Base-by-base conservation (phyloP, 352 stramenopile species). In the Globisporangium solare region DNA sequence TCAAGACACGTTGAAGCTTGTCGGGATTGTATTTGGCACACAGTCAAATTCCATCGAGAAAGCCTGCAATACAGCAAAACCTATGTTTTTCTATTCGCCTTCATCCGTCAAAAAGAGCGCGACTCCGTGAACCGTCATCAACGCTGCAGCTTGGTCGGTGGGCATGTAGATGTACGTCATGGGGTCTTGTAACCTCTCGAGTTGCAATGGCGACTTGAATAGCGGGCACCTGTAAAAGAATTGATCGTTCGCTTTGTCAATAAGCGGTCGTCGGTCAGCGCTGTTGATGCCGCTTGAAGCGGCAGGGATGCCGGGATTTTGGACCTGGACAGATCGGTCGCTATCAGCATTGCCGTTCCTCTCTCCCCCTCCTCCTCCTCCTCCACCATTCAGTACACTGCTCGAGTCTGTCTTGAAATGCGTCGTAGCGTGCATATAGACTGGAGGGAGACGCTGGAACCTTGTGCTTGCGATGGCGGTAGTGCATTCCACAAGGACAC, bases 141-240 rank as follows among this genome's bases (percentile, higher is more conserved):
- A 47, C 6, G 51, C 59, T 17, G 61, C 41, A 12, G 49, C 56
- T 12, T 74, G 64, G 15, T 74, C 58, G n/a, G 64, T 58, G 32
- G 71, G 74, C 35, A 80, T 41, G 43, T 67, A 64, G 1, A 86
- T 41, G 51, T 60, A 75, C 37, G 63, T 63, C n/a, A 84, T 32
- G 2, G 76, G 76, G 0, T 63, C 56, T 31, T 75, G 63, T 15
- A 81, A 56, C 14, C 22, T 17, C 4, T 46, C 43, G 12, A 71
- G 60, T 18, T 74, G 67, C 17, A 49, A 45, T 11, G 61, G 56
- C 1, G 58, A 72, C 17, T 61, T 39, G 50, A 72, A 86, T 8
- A 86, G 55, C 8, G 76, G 76, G 32, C 76, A 87, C 3, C 57
- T 59, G 48, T 72, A 80, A 46, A 74, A 80, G 17, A 67, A 63